Conservation (phyloP, 768 basidiomycete species). For the Pholiota molesta region DNA sequence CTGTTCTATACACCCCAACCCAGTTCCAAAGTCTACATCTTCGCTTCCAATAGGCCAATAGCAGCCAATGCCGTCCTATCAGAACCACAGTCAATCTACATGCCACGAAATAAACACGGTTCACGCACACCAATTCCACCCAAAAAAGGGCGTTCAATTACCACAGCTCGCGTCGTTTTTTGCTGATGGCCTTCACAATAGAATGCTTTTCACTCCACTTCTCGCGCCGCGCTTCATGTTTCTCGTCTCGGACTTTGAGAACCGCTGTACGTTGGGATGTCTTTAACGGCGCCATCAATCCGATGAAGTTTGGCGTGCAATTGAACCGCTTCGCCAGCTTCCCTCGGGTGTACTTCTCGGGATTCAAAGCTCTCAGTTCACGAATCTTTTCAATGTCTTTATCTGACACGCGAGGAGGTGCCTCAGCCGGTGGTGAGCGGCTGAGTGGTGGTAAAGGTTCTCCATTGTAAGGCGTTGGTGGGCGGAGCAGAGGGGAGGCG, state of each 20-base stretch:
- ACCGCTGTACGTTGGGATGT: slow-evolving; percentile 48
- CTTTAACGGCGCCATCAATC: slow-evolving; percentile 62
- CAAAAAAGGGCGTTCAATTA: slow-evolving; percentile 34
- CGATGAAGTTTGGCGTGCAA: slow-evolving; percentile 71
- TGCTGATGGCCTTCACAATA: slow-evolving; percentile 61
- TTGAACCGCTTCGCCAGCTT: slow-evolving; percentile 78
- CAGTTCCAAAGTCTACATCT: neutral
- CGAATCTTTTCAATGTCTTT: slow-evolving; percentile 60
- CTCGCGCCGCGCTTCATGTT: slow-evolving; percentile 48
- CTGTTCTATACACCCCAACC: neutral
- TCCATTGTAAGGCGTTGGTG: slow-evolving; percentile 29
- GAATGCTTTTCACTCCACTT: slow-evolving; percentile 76
- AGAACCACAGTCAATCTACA: neutral
- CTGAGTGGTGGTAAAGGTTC: slow-evolving; percentile 50
- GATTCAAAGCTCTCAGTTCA: slow-evolving; percentile 58
- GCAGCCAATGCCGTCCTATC: neutral
- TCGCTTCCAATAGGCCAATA: too few species aligned
- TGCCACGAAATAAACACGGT: neutral
- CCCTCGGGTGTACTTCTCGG: slow-evolving; percentile 58
- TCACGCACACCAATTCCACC: slow-evolving; percentile 2
- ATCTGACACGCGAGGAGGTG: slow-evolving; percentile 47
- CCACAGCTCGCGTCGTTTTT: slow-evolving; percentile 76
- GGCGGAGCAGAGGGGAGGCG: slow-evolving; percentile 67
- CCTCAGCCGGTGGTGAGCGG: slow-evolving; percentile 41
- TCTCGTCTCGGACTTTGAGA: slow-evolving; percentile 44